Evolutionary conservation across 208 protist species (phyloP), one percentile per base, ranked within the genome.

Genomic region (Trypanosoma platydactyli): DNA sequence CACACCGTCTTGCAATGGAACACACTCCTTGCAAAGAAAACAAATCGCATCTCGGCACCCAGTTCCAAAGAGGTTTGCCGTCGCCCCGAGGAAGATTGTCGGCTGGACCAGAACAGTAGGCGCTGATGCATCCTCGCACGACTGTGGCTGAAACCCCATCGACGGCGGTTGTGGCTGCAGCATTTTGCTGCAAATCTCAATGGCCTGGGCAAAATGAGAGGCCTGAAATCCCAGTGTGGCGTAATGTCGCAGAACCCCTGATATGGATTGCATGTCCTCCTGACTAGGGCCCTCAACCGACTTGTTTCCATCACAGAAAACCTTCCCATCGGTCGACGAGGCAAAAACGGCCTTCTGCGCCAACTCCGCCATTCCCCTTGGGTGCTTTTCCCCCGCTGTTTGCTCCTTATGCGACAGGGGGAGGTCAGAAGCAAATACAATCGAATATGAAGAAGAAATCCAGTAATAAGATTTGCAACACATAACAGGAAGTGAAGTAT

Each of bases 21-120:
- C 57, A 55, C 84, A 82, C 44, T 95, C 80, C n/a, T 71, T 64
- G 33, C 90, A 78, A 24, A 95, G 76, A 70, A 94, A 95, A 18
- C 80, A 83, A 54, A 92, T 64, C 22, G 85, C 84, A 44, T 94
- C 85, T 16, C 90, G 76, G 55, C 86, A 92, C 18, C 90, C 90
- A 12, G 90, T 96, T 29, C 87, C 90, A 30, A 96, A 53, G 29
- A 94, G 69, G 52, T 93, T 93, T 0, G 90, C 90, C 0, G 88
- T 83, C 4, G 84, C 65, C 9, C 90, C 90, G 24, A 92, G 38
- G 52, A 93, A 96, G 33, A 92, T 51, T 0, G 52, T 83, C 5
- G 89, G 86, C 45, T 82, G 80, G 33, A 92, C 72, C 15, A 55
- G 52, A 5, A 48, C 40, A 1, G 9, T 30, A 11, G 30, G 16